phyloP scores from a whole-genome alignment of 805 yeast species.

The Wickerhamiella domercqiae region DNA sequence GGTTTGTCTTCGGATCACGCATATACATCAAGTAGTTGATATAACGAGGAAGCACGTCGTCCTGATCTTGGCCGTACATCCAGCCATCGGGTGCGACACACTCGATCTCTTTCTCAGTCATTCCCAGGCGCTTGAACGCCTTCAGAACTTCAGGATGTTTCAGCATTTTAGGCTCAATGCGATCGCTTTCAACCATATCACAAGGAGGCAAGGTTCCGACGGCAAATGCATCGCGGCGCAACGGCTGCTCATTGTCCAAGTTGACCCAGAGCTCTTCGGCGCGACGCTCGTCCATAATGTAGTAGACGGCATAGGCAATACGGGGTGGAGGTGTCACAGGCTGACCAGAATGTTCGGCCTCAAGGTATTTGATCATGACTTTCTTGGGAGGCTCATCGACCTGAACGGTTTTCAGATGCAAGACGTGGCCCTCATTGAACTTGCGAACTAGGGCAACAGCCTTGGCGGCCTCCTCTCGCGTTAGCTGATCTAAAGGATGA shows the following conservation, averaged over 20 bases:
- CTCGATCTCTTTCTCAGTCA: slow-evolving; percentile 12
- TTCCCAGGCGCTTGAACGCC: slow-evolving; percentile 73
- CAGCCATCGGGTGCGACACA: slow-evolving; percentile 28
- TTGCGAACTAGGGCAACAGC: slow-evolving; percentile 18
- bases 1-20: slow-evolving; percentile 41
- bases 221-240: slow-evolving; percentile 40
- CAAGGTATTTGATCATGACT: slow-evolving; percentile 49
- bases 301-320: slow-evolving; percentile 53
- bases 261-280: slow-evolving; percentile 63
- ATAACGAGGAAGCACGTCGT: slow-evolving; percentile 28
- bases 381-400: slow-evolving; percentile 59
- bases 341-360: slow-evolving; percentile 42
- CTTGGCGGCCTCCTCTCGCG: slow-evolving; percentile 19
- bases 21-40: slow-evolving; percentile 65
- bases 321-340: slow-evolving; percentile 45
- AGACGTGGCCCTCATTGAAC: slow-evolving; percentile 18
- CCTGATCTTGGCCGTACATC: slow-evolving; percentile 67
- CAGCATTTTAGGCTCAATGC: slow-evolving; percentile 11
- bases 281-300: slow-evolving; percentile 31
- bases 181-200: slow-evolving; percentile 33
- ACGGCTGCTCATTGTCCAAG: slow-evolving; percentile 43
- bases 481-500: slow-evolving; percentile 25
- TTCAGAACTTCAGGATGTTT: slow-evolving; percentile 89
- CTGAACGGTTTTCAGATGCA: slow-evolving; percentile 23
- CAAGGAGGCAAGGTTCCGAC: slow-evolving; percentile 57